These are phyloP conservation scores for Mangifera indica DNA, from an alignment of 345 rosid genomes.

Conservation along the genomic window DNA sequence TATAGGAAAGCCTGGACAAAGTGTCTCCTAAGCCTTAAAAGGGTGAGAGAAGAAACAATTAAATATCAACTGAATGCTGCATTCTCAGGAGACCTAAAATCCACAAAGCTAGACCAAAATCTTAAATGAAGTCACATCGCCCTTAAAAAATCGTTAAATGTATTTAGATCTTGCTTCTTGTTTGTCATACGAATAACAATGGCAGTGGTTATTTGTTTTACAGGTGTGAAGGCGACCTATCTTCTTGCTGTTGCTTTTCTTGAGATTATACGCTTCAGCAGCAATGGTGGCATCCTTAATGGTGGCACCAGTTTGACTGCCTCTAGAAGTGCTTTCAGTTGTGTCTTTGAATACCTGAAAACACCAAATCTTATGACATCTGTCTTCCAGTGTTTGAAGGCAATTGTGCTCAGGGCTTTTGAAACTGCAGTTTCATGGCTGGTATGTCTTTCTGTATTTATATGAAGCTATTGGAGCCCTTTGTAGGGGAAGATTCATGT, in stretches of 20 bases:
- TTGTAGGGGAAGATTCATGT: conserved; percentile 7
- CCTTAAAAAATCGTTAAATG: background rate
- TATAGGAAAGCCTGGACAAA: background rate
- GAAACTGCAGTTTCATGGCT: conserved; percentile 92
- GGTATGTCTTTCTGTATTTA: conserved; percentile 45
- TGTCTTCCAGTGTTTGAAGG: conserved; percentile 86
- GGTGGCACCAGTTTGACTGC: conserved; percentile 62
- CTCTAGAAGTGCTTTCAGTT: conserved; percentile 95
- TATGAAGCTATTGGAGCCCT: conserved; percentile 10
- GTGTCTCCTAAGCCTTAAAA: background rate
- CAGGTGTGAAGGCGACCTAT: conserved; percentile 98
- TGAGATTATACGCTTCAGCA: conserved; percentile 93
- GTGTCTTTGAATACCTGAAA: conserved; percentile 94
- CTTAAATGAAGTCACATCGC: background rate
- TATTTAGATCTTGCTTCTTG: conserved; percentile 14
- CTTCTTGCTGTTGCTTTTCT: conserved; percentile 98
- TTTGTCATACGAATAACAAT: background rate
- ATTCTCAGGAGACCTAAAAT: background rate
- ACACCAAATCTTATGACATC: conserved; percentile 90
- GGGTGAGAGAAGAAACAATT: background rate
- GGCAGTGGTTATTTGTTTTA: conserved; percentile 14
- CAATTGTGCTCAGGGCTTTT: conserved; percentile 89
- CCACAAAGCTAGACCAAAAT: background rate
- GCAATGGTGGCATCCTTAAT: conserved; percentile 97
- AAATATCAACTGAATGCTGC: background rate